Percentiles rank a stretch among this genome's conserved stretches.
Conservation (phyloP, 805 yeast genomes). For the Metschnikowia continentalis region DNA sequence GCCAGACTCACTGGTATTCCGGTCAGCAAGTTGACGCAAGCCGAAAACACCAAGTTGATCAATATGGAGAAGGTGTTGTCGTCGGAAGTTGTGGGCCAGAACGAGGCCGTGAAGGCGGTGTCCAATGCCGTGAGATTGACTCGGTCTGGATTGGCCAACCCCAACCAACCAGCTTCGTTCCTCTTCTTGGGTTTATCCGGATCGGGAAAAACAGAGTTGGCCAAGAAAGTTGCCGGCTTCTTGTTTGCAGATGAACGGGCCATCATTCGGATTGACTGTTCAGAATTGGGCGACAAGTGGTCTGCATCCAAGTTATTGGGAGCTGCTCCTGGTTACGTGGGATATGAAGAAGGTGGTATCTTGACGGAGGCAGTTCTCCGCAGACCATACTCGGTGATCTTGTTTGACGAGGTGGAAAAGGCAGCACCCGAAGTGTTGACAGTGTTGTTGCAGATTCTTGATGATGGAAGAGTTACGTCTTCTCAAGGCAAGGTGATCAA, state of each 20-base stretch:
- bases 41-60: conserved; percentile 89
- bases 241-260: conserved; percentile 94
- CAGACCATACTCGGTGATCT: conserved; percentile 91
- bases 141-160: conserved; percentile 93
- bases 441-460: conserved; percentile 84
- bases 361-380: conserved; percentile 88
- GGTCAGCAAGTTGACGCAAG: conserved; percentile 88
- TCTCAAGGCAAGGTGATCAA: conserved; percentile 92
- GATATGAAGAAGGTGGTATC: conserved; percentile 96
- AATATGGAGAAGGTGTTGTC: conserved; percentile 89
- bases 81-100: conserved; percentile 86
- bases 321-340: conserved; percentile 93
- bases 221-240: conserved; percentile 94
- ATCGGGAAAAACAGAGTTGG: conserved; percentile 97
- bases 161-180: conserved; percentile 95
- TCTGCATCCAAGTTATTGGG: conserved; percentile 93
- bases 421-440: conserved; percentile 98
- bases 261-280: conserved; percentile 96
- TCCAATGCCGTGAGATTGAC: conserved; percentile 90
- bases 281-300: conserved; percentile 93
- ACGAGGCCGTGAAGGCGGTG: conserved; percentile 94
- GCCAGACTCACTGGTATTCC: conserved; percentile 97
- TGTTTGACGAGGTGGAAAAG: conserved; percentile 96
- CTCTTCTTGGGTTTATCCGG: conserved; percentile 93
- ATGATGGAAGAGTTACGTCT: conserved; percentile 94